These are phyloP conservation scores for Ascochyta clinopodiicola DNA, from an alignment of 2,329 filamentous ascomycete species.

Conservation along the genomic window DNA sequence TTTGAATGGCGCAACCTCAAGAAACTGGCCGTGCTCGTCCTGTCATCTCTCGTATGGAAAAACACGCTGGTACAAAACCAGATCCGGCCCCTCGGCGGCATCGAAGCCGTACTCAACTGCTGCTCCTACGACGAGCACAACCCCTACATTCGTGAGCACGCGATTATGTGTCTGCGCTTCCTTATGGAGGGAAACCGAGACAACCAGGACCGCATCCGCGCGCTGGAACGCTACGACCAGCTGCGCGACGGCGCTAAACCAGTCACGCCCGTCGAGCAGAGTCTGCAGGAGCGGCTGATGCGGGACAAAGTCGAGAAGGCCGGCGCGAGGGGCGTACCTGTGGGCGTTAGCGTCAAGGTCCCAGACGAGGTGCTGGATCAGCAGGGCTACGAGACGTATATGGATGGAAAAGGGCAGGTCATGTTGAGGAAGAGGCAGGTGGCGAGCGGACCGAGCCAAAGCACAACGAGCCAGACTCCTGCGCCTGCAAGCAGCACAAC, in stretches of 20 bases:
- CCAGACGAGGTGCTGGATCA: conserved; percentile 57
- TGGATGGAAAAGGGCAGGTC: conserved; percentile 58
- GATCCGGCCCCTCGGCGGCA: conserved; percentile 82
- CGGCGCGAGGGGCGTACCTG: conserved; percentile 10
- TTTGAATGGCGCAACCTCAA: conserved; percentile 85
- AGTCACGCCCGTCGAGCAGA: conserved; percentile 18
- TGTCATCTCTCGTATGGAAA: conserved; percentile 88
- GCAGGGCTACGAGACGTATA: conserved; percentile 58
- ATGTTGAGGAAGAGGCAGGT: conserved; percentile 52
- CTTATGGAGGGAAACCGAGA: conserved; percentile 76
- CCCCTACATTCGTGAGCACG: conserved; percentile 87
- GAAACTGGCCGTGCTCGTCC: conserved; percentile 87
- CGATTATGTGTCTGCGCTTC: conserved; percentile 59
- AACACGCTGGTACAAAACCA: conserved; percentile 85
- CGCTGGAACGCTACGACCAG: conserved; percentile 55
- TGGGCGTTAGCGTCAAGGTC: conserved; percentile 46
- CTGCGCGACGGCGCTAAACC: conserved; percentile 21
- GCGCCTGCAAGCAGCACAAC: background rate
- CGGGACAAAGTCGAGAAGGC: conserved; percentile 17
- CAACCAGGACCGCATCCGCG: conserved; percentile 73
- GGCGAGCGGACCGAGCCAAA: background rate
- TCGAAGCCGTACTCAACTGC: conserved; percentile 86
- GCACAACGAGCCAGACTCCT: conserved; percentile 10
- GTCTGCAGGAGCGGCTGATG: conserved; percentile 4
- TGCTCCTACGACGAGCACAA: conserved; percentile 93